Evolutionary conservation across 192 early-diverging fungal species (phyloP).

Genomic region (Lobosporangium transversale): DNA sequence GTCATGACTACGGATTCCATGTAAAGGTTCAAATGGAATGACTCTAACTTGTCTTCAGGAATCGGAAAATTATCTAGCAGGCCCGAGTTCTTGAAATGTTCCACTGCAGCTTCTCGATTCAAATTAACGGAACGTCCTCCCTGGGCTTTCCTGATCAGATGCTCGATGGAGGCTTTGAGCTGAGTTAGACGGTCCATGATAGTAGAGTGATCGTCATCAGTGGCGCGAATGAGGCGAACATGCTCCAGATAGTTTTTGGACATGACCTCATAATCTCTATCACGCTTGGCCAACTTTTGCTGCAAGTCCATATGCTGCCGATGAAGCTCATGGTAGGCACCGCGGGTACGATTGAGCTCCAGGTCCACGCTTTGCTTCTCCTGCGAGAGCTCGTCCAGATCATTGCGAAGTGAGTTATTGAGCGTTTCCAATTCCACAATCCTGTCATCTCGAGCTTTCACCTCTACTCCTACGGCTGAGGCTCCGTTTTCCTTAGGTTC

Average conservation of each 20-base stretch:
- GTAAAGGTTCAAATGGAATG: slow-evolving; percentile 44
- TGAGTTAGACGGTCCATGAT: slow-evolving; percentile 42
- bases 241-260: slow-evolving; percentile 52
- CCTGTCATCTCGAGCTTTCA: not conserved
- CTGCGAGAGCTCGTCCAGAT: slow-evolving; percentile 8
- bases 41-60: slow-evolving; percentile 37
- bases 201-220: slow-evolving; percentile 47
- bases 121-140: slow-evolving; percentile 46
- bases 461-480: not conserved
- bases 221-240: slow-evolving; percentile 39
- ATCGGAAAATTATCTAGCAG: slow-evolving; percentile 28
- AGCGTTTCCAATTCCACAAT: slow-evolving; percentile 11
- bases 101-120: slow-evolving; percentile 22
- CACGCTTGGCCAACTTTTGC: slow-evolving; percentile 30
- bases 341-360: slow-evolving; percentile 20
- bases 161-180: slow-evolving; percentile 49
- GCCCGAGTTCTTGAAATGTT: slow-evolving; percentile 36
- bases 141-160: slow-evolving; percentile 44
- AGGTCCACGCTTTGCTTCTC: slow-evolving; percentile 25
- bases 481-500: slow-evolving; percentile 13
- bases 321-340: slow-evolving; percentile 25
- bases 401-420: not conserved
- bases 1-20: slow-evolving; percentile 51
- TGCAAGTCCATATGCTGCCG: slow-evolving; percentile 26
- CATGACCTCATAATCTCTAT: slow-evolving; percentile 50